Conservation (phyloP, 495 filamentous ascomycete species). For the Niebla homalea region DNA sequence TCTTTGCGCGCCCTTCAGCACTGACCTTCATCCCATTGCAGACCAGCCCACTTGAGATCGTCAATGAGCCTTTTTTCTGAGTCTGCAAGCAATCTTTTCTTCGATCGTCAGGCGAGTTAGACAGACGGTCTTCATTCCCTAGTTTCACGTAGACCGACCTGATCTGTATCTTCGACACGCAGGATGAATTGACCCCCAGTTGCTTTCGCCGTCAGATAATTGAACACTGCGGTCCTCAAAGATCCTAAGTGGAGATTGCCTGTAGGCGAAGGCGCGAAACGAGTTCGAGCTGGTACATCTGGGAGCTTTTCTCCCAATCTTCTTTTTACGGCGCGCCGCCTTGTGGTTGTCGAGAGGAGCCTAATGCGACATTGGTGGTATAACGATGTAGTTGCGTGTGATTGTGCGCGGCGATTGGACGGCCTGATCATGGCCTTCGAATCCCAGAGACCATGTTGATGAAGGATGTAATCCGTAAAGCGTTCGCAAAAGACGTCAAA, state of each 20-base stretch:
- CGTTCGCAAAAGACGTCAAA: too few species aligned
- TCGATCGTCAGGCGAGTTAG: conserved; percentile 22
- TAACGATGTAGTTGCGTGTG: conserved; percentile 18
- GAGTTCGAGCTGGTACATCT: conserved; percentile 61
- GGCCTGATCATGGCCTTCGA: too few species aligned
- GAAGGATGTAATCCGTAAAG: too few species aligned
- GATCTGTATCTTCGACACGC: conserved; percentile 90
- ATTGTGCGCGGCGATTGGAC: too few species aligned
- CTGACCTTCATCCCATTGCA: conserved; percentile 87
- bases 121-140: conserved; percentile 1
- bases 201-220: conserved; percentile 73
- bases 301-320: conserved; percentile 34
- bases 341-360: conserved; percentile 21
- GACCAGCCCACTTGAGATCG: conserved; percentile 77
- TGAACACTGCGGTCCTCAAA: conserved; percentile 81
- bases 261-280: conserved; percentile 92
- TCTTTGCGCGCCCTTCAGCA: background rate
- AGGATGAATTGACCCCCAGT: conserved; percentile 90
- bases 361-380: conserved; percentile 27
- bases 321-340: conserved; percentile 13
- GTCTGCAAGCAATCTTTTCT: conserved; percentile 66
- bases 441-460: too few species aligned
- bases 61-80: conserved; percentile 64
- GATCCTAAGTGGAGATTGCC: conserved; percentile 88
- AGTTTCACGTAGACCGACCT: conserved; percentile 39